These are phyloP conservation scores for Middelhovenomyces tepae DNA, from an alignment of 805 yeast genomes.

Conservation along the genomic window DNA sequence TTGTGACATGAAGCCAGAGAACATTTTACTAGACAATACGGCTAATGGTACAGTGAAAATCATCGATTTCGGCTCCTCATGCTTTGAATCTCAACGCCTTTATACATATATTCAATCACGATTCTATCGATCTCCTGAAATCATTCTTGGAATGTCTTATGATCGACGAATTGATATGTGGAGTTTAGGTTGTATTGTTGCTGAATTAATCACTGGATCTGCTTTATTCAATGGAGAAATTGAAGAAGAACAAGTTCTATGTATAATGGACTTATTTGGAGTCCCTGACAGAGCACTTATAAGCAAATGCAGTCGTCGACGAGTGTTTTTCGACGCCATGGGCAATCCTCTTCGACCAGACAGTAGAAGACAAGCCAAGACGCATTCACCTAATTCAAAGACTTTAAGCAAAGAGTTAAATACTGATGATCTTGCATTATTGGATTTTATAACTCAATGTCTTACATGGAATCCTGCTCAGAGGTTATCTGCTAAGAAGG, in stretches of 20 bases:
- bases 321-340: slow-evolving; percentile 29
- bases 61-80: slow-evolving; percentile 66
- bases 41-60: slow-evolving; percentile 46
- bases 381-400: slow-evolving; percentile 19
- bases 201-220: slow-evolving; percentile 85
- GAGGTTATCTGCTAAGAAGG: slow-evolving; percentile 31
- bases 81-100: slow-evolving; percentile 60
- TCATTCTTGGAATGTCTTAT: slow-evolving; percentile 82
- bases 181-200: slow-evolving; percentile 96
- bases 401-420: slow-evolving; percentile 19
- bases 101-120: slow-evolving; percentile 94
- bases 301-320: slow-evolving; percentile 26
- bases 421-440: slow-evolving; percentile 20
- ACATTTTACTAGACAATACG: slow-evolving; percentile 49
- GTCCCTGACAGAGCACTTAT: slow-evolving; percentile 55
- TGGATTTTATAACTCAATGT: slow-evolving; percentile 47
- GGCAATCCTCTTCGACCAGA: slow-evolving; percentile 27
- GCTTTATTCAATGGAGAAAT: slow-evolving; percentile 95
- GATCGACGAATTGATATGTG: slow-evolving; percentile 91
- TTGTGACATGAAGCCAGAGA: slow-evolving; percentile 84
- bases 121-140: slow-evolving; percentile 93
- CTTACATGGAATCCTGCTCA: slow-evolving; percentile 65
- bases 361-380: slow-evolving; percentile 18
- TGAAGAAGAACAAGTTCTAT: slow-evolving; percentile 78
- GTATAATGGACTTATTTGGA: slow-evolving; percentile 83